Percentiles rank a stretch among this genome's conserved stretches.
Conservation (phyloP, 345 rosid species). For the Gossypium thurberi region DNA sequence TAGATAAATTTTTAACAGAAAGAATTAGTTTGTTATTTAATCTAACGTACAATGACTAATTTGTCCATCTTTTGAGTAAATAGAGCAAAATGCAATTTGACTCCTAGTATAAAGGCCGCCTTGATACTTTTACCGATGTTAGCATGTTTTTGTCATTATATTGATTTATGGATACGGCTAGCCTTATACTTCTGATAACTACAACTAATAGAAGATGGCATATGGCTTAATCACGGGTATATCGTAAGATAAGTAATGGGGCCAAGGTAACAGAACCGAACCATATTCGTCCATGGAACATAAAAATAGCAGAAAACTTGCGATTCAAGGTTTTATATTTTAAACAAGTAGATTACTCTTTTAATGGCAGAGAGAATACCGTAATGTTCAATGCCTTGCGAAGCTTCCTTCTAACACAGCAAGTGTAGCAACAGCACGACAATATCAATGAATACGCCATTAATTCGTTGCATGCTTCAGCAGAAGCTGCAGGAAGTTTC, state of each 20-base stretch:
- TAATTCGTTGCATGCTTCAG: constrained; percentile 88
- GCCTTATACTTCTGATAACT: background rate
- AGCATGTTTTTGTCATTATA: background rate
- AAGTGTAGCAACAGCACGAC: constrained; percentile 98
- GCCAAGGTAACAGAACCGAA: background rate
- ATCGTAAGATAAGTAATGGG: background rate
- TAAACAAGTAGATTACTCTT: background rate
- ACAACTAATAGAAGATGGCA: background rate
- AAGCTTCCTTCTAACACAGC: constrained; percentile 89
- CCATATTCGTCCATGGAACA: background rate
- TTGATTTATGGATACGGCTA: background rate
- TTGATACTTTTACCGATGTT: no score
- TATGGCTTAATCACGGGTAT: background rate
- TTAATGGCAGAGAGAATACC: constrained; percentile 38
- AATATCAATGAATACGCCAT: constrained; percentile 89
- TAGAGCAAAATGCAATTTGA: no score
- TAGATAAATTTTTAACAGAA: no score
- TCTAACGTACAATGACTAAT: no score
- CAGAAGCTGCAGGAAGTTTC: constrained; percentile 56
- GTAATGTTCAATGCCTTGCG: constrained; percentile 70
- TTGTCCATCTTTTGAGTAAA: no score
- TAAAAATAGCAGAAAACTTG: background rate
- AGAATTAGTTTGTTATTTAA: no score
- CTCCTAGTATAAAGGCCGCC: no score
- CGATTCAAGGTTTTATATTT: background rate